Evolutionary conservation across 768 basidiomycete genomes (phyloP), one percentile per base, ranked within the genome.

Genomic region (Tulasnella sp.): DNA sequence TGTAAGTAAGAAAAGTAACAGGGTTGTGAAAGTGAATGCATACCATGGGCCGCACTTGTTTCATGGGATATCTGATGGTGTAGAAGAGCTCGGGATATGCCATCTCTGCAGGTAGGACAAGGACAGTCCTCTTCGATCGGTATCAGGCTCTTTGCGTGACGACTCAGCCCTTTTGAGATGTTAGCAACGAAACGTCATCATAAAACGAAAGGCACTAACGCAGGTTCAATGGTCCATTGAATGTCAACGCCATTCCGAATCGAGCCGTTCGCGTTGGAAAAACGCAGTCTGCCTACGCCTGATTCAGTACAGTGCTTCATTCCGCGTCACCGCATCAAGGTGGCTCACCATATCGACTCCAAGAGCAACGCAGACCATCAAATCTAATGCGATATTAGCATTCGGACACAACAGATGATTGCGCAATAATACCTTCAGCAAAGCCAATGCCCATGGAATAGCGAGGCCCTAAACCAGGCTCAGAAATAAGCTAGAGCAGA

Each of bases 361-460:
- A n/a, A 93, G 69, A 4, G 89, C 89, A 19, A 89, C 80, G 59
- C 90, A 91, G 12, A 92, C 88, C 34, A 93, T 68, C 12, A 93
- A 71, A 69, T 93, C 89, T 86, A 54, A 28, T 40, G 43, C 37
- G 27, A 41, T 28, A 46, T 29, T 5, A 50, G 39, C 16, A 0
- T 31, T 35, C 5, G 13, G 40, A 43, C 16, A 4, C 28, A 31
- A 39, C 6, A 20, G 19, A 16, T 41, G 34, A n/a, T 22, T 24
- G 16, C 56, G 32, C 54, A 12, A 41, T 33, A 5, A 32, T 19
- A 85, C 85, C 86, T 76, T 92, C 89, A 25, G 88, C 87, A 64
- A 88, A 91, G 7, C 89, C 88, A 37, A 92, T 75, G 1, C 88
- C 90, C 89, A 93, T 93, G 3, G 82, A 80, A 66, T 92, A 93